These are phyloP conservation scores for Hyaloscypha variabilis DNA, from an alignment of 495 filamentous ascomycete genomes.

Conservation along the genomic window DNA sequence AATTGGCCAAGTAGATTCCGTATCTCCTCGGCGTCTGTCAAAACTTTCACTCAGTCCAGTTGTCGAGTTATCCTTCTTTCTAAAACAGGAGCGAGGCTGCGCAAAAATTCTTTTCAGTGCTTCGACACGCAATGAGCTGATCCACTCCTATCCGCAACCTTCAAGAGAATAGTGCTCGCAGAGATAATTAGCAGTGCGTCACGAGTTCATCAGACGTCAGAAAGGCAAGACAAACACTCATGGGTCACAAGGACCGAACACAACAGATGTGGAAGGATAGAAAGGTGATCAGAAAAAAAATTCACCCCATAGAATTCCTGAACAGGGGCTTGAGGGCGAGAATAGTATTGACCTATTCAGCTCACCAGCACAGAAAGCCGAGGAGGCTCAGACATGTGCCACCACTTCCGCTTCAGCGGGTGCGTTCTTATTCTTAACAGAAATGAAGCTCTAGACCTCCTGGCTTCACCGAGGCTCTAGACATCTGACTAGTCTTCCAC, in stretches of 20 bases:
- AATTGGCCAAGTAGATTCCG: conserved; percentile 80
- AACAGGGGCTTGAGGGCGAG: background rate
- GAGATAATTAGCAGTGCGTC: conserved; percentile 68
- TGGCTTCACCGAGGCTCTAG: background rate
- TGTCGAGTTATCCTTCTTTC: conserved; percentile 65
- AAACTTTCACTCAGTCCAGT: conserved; percentile 67
- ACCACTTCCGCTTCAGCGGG: background rate
- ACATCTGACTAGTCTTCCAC: background rate
- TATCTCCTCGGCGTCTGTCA: conserved; percentile 84
- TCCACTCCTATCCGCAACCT: conserved; percentile 74
- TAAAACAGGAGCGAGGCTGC: conserved; percentile 88
- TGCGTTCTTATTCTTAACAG: background rate
- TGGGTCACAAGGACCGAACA: background rate
- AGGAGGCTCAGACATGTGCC: background rate
- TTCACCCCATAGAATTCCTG: background rate
- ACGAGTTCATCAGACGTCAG: too few species aligned
- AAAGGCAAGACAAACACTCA: too few species aligned
- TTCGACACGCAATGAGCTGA: conserved; percentile 68
- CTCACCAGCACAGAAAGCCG: background rate
- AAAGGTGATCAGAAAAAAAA: too few species aligned
- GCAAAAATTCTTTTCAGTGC: conserved; percentile 71
- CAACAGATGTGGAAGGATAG: too few species aligned
- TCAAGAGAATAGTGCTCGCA: conserved; percentile 73
- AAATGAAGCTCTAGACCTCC: background rate
- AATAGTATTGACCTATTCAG: background rate